A percentile compares a stretch with the other conserved stretches of the same genome.
phyloP scores from a whole-genome alignment of 225 moss, liverwort and hornwort species.

The Anthoceros angustus region DNA sequence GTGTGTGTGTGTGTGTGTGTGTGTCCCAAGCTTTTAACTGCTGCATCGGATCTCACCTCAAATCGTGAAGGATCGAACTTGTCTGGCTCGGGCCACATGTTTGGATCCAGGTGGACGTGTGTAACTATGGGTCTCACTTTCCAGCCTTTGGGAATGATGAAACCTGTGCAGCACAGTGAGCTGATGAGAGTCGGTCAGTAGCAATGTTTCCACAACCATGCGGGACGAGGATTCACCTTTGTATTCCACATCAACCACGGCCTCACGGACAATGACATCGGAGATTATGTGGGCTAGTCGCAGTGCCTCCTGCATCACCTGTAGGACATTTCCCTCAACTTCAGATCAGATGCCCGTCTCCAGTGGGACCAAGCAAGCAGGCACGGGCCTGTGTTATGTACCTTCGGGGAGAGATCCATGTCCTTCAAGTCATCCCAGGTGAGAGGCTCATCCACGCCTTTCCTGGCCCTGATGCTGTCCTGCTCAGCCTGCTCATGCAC shows the following conservation, averaged over 20 bases:
- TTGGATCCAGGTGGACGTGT: neutral
- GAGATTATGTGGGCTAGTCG: neutral
- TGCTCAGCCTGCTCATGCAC: neutral
- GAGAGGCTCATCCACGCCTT: neutral
- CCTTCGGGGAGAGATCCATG: neutral
- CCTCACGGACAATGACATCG: neutral
- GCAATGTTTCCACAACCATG: neutral
- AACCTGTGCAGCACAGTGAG: neutral
- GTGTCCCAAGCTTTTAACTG: no score
- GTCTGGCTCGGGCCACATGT: neutral
- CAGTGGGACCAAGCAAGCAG: no score
- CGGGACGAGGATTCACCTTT: neutral
- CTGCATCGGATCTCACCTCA: neutral
- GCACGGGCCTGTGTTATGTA: neutral
- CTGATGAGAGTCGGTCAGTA: neutral
- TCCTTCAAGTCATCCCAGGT: neutral
- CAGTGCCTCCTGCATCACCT: neutral
- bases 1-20: neutral
- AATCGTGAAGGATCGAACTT: constrained; percentile 3
- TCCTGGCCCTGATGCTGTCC: neutral
- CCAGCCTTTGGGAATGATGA: neutral
- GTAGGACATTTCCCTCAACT: neutral
- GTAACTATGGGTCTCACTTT: neutral
- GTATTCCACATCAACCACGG: neutral
- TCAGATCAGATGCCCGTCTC: neutral